Conservation (phyloP, 2,329 filamentous ascomycete species). For the Capronia americana region DNA sequence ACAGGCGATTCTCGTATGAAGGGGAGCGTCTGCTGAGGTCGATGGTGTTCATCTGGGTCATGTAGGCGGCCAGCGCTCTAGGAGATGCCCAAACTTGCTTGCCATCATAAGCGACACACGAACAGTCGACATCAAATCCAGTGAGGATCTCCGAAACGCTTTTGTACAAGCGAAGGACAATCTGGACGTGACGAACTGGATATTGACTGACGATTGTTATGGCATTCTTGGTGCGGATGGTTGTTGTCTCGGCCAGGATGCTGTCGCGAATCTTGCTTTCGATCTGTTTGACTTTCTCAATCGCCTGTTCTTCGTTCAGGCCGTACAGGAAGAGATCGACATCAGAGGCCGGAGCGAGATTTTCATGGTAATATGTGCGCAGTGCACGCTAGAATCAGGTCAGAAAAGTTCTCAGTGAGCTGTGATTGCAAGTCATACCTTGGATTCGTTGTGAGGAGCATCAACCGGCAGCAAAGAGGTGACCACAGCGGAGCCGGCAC, state of each 20-base stretch:
- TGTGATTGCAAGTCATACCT: constrained; percentile 45
- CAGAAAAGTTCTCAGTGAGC: background rate
- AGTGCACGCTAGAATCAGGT: constrained; percentile 38
- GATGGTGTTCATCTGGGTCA: constrained; percentile 81
- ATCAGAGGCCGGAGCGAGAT: constrained; percentile 81
- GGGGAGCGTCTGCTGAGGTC: constrained; percentile 81
- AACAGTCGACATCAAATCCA: constrained; percentile 87
- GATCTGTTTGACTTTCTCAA: constrained; percentile 84
- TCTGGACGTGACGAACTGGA: constrained; percentile 82
- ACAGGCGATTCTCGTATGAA: constrained; percentile 85
- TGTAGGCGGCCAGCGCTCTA: constrained; percentile 76
- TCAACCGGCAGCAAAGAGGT: constrained; percentile 78
- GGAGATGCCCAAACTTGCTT: constrained; percentile 80
- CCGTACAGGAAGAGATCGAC: constrained; percentile 87
- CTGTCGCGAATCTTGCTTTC: constrained; percentile 76
- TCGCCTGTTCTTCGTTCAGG: constrained; percentile 74
- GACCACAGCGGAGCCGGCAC: constrained; percentile 79
- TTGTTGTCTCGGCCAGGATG: constrained; percentile 81
- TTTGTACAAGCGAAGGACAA: constrained; percentile 84
- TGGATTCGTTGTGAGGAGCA: constrained; percentile 65
- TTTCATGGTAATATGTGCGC: constrained; percentile 80
- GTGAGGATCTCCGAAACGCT: constrained; percentile 83
- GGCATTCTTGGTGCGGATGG: constrained; percentile 83
- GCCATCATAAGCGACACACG: constrained; percentile 80
- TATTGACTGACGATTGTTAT: constrained; percentile 86